Evolutionary conservation across 2,329 filamentous ascomycete genomes (phyloP), one percentile per base, ranked within the genome.

Genomic region (Colletotrichum echinochloae): DNA sequence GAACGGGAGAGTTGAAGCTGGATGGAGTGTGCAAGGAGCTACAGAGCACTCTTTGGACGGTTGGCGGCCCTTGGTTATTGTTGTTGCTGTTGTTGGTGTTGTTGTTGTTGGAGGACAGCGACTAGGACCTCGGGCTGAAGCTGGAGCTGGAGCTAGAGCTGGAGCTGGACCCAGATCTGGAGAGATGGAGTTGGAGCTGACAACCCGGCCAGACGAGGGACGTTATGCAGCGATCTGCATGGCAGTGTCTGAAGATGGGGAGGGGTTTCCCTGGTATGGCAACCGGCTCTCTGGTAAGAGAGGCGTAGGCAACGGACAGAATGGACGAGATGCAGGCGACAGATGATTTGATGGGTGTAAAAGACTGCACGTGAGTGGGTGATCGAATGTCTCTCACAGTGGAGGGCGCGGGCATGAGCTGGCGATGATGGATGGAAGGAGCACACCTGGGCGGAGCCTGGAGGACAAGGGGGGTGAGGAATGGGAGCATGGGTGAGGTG

Each of bases 201-300:
- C 7, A 51, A 60, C 41, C 51, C 64, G 64, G 64, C 51, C 67
- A 57, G 66, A 61, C 56, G 63, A 70, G 67, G 57, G 49, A 70
- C 67, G 57, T 63, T 70, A 63, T 70, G 67, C 64, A 70, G 64
- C 64, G 67, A 70, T 70, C 64, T 70, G 64, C 67, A 70, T 54
- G 59, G 52, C 44, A 63, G 28, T 54, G 51, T 62, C n/a, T 66
- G 35, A 51, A 66, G 56, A 57, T 66, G 64, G 64, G 63, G 68
- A 61, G 64, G 64, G 63, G 68, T 39, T 54, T 67, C 63, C 64
- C 57, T 68, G 64, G 44, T 39, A 56, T 59, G 64, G 59, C 59
- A 57, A 63, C 68, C 68, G 35, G 52, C 35, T 63, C 56, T 67
- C 52, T 67, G 68, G 68, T 55, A 67, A 70, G 68, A 62, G 65